Evolutionary conservation across 1,139 yeast species (phyloP).

Genomic region (Sugiyamaella japonica): DNA sequence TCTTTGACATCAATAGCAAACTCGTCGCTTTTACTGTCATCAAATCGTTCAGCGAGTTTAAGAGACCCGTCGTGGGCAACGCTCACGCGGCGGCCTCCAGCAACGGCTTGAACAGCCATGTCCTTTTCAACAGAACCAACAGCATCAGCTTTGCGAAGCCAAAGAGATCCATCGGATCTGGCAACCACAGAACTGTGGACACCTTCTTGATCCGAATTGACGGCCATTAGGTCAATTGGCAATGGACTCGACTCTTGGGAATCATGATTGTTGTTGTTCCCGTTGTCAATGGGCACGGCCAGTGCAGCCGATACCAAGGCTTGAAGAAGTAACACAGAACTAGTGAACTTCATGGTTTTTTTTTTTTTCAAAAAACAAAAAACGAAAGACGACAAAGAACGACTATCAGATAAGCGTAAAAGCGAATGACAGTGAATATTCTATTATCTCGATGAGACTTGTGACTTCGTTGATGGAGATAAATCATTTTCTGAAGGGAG

Average conservation of each 20-base stretch:
- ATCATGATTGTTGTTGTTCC: not conserved
- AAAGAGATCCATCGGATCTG: slow-evolving; percentile 19
- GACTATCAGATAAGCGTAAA: not conserved
- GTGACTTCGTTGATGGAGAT: slow-evolving; percentile 2
- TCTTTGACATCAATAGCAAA: slow-evolving; percentile 20
- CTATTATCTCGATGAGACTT: not conserved
- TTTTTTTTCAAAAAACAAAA: not conserved
- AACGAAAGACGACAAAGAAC: slow-evolving; percentile 10
- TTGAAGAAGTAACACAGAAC: slow-evolving; percentile 23
- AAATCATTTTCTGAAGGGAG: not conserved
- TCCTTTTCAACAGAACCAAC: slow-evolving; percentile 15
- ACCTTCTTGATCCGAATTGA: slow-evolving; percentile 8
- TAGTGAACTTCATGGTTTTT: slow-evolving; percentile 20
- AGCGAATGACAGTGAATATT: slow-evolving; percentile 6
- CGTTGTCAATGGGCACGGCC: slow-evolving; percentile 18
- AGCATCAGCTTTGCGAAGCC: slow-evolving; percentile 19
- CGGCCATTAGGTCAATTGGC: slow-evolving; percentile 15
- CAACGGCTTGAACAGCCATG: slow-evolving; percentile 16
- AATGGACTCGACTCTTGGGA: not conserved
- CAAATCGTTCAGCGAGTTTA: slow-evolving; percentile 14
- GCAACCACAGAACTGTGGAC: slow-evolving; percentile 16
- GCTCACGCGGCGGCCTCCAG: slow-evolving; percentile 17
- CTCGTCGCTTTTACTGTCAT: slow-evolving; percentile 7
- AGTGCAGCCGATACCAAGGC: slow-evolving; percentile 21
- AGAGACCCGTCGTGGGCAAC: slow-evolving; percentile 19